Evolutionary conservation across 495 filamentous ascomycete genomes (phyloP).

Genomic region (Achaetomiella virescens): DNA sequence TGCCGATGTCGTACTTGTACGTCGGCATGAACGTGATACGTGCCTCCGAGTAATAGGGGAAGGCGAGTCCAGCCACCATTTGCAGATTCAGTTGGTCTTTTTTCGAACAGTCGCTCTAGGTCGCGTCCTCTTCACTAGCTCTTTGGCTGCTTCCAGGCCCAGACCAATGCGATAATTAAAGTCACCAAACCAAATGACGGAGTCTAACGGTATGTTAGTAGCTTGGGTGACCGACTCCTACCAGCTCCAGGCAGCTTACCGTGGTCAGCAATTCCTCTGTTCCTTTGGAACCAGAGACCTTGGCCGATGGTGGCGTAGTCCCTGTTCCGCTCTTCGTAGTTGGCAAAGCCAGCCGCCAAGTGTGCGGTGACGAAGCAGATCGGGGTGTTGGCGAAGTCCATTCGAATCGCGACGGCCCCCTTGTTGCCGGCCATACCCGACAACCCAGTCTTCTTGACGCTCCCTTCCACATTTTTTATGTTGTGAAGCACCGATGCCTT

Average conservation of each 20-base stretch:
- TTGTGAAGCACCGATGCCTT: conserved; percentile 65
- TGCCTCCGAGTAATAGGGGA: conserved; percentile 85
- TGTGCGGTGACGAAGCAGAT: conserved; percentile 96
- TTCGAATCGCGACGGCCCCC: conserved; percentile 91
- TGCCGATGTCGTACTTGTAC: conserved; percentile 89
- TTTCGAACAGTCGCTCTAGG: conserved; percentile 72
- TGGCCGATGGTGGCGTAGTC: conserved; percentile 87
- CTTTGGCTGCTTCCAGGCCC: conserved; percentile 68
- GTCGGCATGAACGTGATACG: conserved; percentile 81
- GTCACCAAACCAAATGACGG: conserved; percentile 95
- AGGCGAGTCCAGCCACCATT: conserved; percentile 87
- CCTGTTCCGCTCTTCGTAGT: conserved; percentile 90
- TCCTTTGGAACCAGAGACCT: conserved; percentile 84
- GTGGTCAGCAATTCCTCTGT: conserved; percentile 84
- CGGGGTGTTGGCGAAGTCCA: conserved; percentile 90
- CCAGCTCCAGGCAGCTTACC: conserved; percentile 33
- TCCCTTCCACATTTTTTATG: conserved; percentile 95
- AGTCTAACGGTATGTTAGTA: conserved; percentile 40
- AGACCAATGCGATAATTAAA: conserved; percentile 98
- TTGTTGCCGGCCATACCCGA: conserved; percentile 98
- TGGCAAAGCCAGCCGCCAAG: conserved; percentile 92
- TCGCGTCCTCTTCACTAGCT: conserved; percentile 63
- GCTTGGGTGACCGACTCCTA: background rate
- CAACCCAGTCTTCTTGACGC: conserved; percentile 94
- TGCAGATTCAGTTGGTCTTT: conserved; percentile 97